phyloP scores from a whole-genome alignment of 306 rosid species.

The Pachyrhizus erosus region DNA sequence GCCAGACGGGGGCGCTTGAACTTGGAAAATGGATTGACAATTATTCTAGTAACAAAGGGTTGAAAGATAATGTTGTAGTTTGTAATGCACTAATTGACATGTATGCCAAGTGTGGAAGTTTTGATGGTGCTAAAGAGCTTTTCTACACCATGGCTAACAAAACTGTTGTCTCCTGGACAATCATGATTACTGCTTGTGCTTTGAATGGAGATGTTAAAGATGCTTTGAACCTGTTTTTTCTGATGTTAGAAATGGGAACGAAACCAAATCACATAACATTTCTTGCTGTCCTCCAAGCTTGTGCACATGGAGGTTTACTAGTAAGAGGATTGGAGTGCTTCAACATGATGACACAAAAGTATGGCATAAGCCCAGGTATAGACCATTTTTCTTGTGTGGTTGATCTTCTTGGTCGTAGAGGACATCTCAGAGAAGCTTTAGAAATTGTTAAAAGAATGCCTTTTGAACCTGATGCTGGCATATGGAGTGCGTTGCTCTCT shows the following conservation, averaged over 20 bases:
- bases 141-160: conserved; percentile 52
- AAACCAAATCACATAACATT: conserved; percentile 71
- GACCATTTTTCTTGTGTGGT: conserved; percentile 79
- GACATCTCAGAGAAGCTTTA: conserved; percentile 66
- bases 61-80: conserved; percentile 57
- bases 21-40: conserved; percentile 64
- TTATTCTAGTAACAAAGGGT: conserved; percentile 54
- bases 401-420: conserved; percentile 67
- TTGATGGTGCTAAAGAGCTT: conserved; percentile 54
- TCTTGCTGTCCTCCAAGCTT: conserved; percentile 81
- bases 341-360: conserved; percentile 56
- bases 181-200: conserved; percentile 72
- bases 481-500: conserved; percentile 71
- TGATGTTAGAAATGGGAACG: conserved; percentile 57
- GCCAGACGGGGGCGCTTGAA: conserved; percentile 62
- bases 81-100: conserved; percentile 77
- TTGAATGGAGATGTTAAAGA: conserved; percentile 66
- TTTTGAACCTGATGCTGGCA: conserved; percentile 63
- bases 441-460: conserved; percentile 62
- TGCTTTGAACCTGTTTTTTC: conserved; percentile 59
- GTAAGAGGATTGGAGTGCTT: conserved; percentile 66
- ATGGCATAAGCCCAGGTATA: conserved; percentile 54
- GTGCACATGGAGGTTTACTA: conserved; percentile 72
- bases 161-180: conserved; percentile 75
- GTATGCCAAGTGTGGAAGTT: conserved; percentile 78